Percentiles rank a stretch among this genome's conserved stretches.
Conservation (phyloP, 1,284 basidiomycete genomes). For the Naganishia liquefaciens region DNA sequence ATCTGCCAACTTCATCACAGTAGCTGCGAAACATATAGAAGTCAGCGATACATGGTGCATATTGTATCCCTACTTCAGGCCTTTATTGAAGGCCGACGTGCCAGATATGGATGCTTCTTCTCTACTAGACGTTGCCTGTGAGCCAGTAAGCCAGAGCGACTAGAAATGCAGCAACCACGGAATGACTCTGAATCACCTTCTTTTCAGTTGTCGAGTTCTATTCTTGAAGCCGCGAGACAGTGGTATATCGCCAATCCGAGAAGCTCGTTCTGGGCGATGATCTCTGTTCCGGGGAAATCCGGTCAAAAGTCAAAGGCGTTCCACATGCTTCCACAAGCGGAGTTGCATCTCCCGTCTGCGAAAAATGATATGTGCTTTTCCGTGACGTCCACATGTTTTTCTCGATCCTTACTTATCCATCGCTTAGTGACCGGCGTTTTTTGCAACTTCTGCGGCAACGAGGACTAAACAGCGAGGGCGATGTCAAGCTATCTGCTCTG, state of each 20-base stretch:
- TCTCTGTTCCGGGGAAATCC: slow-evolving; percentile 10
- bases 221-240: slow-evolving; percentile 79
- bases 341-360: neutral
- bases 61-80: slow-evolving; percentile 83
- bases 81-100: slow-evolving; percentile 84
- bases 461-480: slow-evolving; percentile 76
- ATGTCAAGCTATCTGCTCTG: slow-evolving; percentile 78
- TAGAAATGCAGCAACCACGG: neutral
- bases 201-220: slow-evolving; percentile 68
- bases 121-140: slow-evolving; percentile 71
- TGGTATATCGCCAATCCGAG: slow-evolving; percentile 64
- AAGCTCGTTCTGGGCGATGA: slow-evolving; percentile 30
- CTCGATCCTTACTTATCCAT: slow-evolving; percentile 3
- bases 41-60: slow-evolving; percentile 93
- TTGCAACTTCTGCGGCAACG: slow-evolving; percentile 72
- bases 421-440: slow-evolving; percentile 70
- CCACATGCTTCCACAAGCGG: slow-evolving; percentile 18
- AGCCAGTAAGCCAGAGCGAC: slow-evolving; percentile 63
- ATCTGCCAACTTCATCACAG: slow-evolving; percentile 80
- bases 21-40: slow-evolving; percentile 74
- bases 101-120: slow-evolving; percentile 70
- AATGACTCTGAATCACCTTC: neutral
- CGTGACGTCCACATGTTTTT: neutral
- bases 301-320: slow-evolving; percentile 21
- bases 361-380: slow-evolving; percentile 51